phyloP scores from a whole-genome alignment of 2,329 filamentous ascomycete species.

The Ascochyta lentis region DNA sequence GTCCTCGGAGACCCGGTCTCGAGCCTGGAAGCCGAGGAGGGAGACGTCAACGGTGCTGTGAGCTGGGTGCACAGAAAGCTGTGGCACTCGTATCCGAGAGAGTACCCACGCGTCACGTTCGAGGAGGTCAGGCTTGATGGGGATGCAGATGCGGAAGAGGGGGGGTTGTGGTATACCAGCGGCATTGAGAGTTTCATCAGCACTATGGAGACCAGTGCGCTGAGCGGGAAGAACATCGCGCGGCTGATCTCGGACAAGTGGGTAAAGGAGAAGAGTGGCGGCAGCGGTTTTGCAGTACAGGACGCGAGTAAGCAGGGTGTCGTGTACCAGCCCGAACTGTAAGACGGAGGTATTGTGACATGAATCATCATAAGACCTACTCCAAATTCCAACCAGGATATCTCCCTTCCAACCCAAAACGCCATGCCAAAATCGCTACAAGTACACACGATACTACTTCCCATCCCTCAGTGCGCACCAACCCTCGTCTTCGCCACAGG shows the following conservation, averaged over 20 bases:
- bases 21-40: conserved; percentile 36
- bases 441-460: not conserved
- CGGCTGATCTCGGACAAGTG: conserved; percentile 71
- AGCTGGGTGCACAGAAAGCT: conserved; percentile 56
- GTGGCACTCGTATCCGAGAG: conserved; percentile 86
- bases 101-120: conserved; percentile 85
- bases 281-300: not conserved
- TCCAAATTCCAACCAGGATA: no score
- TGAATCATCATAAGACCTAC: not conserved
- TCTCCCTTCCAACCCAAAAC: conserved; percentile 1
- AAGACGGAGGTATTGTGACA: not conserved
- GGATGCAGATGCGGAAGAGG: conserved; percentile 53
- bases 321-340: not conserved
- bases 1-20: conserved; percentile 54
- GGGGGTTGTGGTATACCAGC: conserved; percentile 69
- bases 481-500: conserved; percentile 60
- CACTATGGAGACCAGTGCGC: conserved; percentile 94
- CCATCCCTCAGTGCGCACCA: not conserved
- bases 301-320: not conserved
- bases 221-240: conserved; percentile 90
- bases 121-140: conserved; percentile 61
- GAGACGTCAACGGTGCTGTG: conserved; percentile 40
- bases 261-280: conserved; percentile 25
- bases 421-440: conserved; percentile 9
- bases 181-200: conserved; percentile 92